Evolutionary conservation across 495 filamentous ascomycete species (phyloP).

Genomic region (Bombardia bombarda): DNA sequence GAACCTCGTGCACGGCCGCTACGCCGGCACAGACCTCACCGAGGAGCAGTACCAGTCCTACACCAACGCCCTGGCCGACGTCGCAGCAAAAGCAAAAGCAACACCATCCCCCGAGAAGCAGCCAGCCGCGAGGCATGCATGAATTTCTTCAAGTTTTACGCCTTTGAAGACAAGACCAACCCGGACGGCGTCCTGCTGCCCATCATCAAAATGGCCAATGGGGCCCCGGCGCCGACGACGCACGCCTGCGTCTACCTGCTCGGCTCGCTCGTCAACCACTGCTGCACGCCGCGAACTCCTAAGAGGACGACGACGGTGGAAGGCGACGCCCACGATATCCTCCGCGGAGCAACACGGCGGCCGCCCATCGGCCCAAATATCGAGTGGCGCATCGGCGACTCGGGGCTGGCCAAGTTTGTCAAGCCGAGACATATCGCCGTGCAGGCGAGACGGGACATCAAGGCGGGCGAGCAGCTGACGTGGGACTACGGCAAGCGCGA

Average conservation of each 20-base stretch:
- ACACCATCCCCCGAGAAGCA: neutral
- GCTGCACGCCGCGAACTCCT: constrained; percentile 12
- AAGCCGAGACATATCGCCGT: constrained; percentile 14
- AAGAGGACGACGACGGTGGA: neutral
- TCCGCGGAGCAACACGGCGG: neutral
- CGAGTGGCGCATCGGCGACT: constrained; percentile 14
- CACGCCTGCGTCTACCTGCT: constrained; percentile 23
- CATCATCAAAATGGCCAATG: no score
- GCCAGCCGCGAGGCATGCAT: constrained; percentile 4
- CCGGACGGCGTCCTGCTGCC: no score
- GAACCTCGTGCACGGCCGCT: constrained; percentile 14
- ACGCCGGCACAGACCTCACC: constrained; percentile 6
- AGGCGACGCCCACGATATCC: neutral
- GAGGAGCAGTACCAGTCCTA: constrained; percentile 14
- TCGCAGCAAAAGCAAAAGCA: neutral
- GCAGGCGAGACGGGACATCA: constrained; percentile 17
- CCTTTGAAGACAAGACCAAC: constrained; percentile 11
- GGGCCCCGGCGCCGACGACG: neutral
- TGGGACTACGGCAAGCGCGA: constrained; percentile 18
- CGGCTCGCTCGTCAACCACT: constrained; percentile 25
- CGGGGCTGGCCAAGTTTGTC: constrained; percentile 13
- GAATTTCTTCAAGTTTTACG: constrained; percentile 22
- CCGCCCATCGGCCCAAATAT: constrained; percentile 17
- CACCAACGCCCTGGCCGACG: neutral
- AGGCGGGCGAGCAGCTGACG: constrained; percentile 21